Conservation (phyloP, 140 eudicot species). For the Bidens hawaiensis region DNA sequence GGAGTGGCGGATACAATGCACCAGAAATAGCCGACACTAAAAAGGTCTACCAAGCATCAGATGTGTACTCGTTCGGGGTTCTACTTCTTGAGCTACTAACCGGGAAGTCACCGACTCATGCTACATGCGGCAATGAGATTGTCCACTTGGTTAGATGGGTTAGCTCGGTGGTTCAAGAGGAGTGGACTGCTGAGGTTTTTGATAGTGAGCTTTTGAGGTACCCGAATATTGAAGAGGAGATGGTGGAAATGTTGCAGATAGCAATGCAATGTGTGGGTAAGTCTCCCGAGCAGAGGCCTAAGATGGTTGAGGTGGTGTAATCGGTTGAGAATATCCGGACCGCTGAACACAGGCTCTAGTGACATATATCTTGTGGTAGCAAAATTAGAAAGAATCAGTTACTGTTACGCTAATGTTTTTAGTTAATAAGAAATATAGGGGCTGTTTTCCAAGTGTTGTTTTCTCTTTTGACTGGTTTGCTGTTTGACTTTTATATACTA, state of each 20-base stretch:
- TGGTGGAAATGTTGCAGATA: conserved; percentile 81
- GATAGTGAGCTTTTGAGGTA: conserved; percentile 72
- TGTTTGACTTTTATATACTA: neutral
- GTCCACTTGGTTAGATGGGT: conserved; percentile 87
- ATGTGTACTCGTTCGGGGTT: conserved; percentile 84
- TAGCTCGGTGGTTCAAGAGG: conserved; percentile 82
- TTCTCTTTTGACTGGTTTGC: neutral
- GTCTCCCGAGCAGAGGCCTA: conserved; percentile 77
- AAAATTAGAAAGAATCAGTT: conserved; percentile 31
- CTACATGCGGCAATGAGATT: conserved; percentile 52
- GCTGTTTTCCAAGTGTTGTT: neutral
- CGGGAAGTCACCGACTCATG: conserved; percentile 67
- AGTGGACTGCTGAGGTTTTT: conserved; percentile 95
- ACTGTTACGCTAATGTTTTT: conserved; percentile 17
- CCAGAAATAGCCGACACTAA: conserved; percentile 65
- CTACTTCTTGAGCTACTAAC: conserved; percentile 78
- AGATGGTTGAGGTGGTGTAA: conserved; percentile 59
- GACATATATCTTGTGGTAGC: neutral
- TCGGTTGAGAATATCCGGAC: conserved; percentile 66
- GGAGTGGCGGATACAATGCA: conserved; percentile 63
- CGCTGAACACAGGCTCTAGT: neutral
- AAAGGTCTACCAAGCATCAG: conserved; percentile 62
- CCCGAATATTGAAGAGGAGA: conserved; percentile 81
- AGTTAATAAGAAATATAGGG: conserved; percentile 14
- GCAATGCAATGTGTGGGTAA: conserved; percentile 70